Evolutionary conservation across 768 basidiomycete species (phyloP).

Genomic region (Leucosporidium yakuticum): DNA sequence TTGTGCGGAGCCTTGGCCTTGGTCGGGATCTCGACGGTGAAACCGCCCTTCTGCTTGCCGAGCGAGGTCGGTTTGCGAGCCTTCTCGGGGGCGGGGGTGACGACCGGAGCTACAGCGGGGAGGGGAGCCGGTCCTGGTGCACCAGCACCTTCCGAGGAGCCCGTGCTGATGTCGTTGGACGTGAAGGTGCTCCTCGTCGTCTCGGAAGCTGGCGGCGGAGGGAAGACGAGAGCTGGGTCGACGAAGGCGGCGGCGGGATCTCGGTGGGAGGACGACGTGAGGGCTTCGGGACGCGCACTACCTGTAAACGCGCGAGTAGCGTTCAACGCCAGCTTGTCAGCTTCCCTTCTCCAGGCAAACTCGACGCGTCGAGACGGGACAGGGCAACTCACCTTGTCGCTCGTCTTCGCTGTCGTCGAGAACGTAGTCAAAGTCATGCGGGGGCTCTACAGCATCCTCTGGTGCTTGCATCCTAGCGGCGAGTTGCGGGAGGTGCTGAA

Average conservation of each 20-base stretch:
- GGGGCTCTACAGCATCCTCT: neutral
- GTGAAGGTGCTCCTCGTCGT: neutral
- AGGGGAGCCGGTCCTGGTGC: neutral
- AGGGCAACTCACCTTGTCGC: constrained; percentile 4
- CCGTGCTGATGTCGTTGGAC: too few species aligned
- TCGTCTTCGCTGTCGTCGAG: constrained; percentile 28
- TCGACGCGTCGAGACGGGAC: neutral
- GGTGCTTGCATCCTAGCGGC: neutral
- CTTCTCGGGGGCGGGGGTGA: too few species aligned
- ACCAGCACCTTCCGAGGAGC: neutral
- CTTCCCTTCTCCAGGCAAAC: neutral
- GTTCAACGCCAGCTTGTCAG: neutral
- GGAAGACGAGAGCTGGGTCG: neutral
- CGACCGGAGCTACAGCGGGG: too few species aligned
- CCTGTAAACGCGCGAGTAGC: too few species aligned
- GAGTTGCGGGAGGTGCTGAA: neutral
- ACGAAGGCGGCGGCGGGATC: neutral
- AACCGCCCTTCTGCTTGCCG: neutral
- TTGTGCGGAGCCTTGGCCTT: neutral
- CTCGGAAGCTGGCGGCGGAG: neutral
- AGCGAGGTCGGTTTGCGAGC: neutral
- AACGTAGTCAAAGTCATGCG: neutral
- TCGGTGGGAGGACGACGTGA: too few species aligned
- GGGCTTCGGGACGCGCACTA: too few species aligned
- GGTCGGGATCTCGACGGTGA: neutral